phyloP scores from a whole-genome alignment of 306 rosid genomes.

The Senna tora region DNA sequence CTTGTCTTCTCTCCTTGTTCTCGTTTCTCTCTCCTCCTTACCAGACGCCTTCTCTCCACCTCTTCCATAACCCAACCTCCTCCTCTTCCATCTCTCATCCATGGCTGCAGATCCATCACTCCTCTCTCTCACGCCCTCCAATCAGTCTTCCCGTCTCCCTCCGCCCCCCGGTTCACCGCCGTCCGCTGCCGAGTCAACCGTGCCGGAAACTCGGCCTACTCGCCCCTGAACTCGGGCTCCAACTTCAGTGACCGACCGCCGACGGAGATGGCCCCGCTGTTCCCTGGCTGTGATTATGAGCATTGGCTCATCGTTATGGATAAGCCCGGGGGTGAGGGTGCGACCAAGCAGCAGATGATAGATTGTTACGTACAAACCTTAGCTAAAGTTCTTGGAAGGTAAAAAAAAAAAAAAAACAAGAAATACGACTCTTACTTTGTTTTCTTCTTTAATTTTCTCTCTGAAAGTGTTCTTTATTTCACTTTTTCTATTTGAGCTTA shows the following conservation, averaged over 20 bases:
- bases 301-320: constrained; percentile 97
- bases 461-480: neutral
- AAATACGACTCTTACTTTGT: neutral
- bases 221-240: constrained; percentile 73
- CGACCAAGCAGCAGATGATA: constrained; percentile 81
- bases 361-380: constrained; percentile 77
- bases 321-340: constrained; percentile 84
- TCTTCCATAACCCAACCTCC: constrained; percentile 43
- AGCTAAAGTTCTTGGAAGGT: constrained; percentile 77
- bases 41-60: constrained; percentile 50
- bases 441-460: neutral
- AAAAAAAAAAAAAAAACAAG: too few relatives aligned
- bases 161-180: constrained; percentile 46
- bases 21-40: constrained; percentile 45
- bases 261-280: constrained; percentile 92
- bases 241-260: constrained; percentile 90
- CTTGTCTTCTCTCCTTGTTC: constrained; percentile 44
- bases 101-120: constrained; percentile 45
- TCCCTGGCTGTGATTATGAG: constrained; percentile 91
- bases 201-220: constrained; percentile 66
- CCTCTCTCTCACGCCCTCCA: constrained; percentile 53
- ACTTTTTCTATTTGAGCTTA: neutral
- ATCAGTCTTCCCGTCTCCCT: neutral
- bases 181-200: constrained; percentile 73
- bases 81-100: constrained; percentile 41